Evolutionary conservation across 176 grass and related monocot species (phyloP).

Genomic region (Miscanthus lutarioriparius): DNA sequence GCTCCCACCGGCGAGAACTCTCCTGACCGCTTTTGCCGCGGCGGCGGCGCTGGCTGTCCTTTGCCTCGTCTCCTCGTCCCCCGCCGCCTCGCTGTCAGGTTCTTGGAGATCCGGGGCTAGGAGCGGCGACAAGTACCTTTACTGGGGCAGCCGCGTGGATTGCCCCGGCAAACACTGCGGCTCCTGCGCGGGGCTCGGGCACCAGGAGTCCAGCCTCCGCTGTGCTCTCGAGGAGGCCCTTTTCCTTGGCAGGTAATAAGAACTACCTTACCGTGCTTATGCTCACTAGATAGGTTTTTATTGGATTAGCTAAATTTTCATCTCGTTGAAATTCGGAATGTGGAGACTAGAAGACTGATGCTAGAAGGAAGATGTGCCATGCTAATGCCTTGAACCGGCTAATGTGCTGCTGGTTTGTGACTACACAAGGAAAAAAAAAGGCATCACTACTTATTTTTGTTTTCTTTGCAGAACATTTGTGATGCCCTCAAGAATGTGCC

Average conservation of each 20-base stretch:
- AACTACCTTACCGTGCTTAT: neutral
- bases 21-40: constrained; percentile 18
- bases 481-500: constrained; percentile 82
- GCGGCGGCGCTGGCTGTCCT: constrained; percentile 22
- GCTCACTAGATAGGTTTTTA: neutral
- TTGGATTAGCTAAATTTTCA: neutral
- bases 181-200: constrained; percentile 77
- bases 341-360: neutral
- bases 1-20: constrained; percentile 39
- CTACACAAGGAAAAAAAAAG: neutral
- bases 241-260: constrained; percentile 76
- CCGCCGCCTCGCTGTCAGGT: constrained; percentile 10
- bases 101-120: constrained; percentile 29
- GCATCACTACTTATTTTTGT: neutral
- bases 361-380: neutral
- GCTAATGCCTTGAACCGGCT: neutral
- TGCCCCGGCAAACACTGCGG: constrained; percentile 90
- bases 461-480: constrained; percentile 60
- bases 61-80: constrained; percentile 28
- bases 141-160: constrained; percentile 79
- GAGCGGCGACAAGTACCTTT: constrained; percentile 47
- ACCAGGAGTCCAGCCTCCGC: constrained; percentile 90
- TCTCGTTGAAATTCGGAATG: neutral
- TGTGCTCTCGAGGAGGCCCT: constrained; percentile 97
- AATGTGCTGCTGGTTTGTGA: neutral